Evolutionary conservation across 495 filamentous ascomycete species (phyloP).

Genomic region (Xylaria castorea): DNA sequence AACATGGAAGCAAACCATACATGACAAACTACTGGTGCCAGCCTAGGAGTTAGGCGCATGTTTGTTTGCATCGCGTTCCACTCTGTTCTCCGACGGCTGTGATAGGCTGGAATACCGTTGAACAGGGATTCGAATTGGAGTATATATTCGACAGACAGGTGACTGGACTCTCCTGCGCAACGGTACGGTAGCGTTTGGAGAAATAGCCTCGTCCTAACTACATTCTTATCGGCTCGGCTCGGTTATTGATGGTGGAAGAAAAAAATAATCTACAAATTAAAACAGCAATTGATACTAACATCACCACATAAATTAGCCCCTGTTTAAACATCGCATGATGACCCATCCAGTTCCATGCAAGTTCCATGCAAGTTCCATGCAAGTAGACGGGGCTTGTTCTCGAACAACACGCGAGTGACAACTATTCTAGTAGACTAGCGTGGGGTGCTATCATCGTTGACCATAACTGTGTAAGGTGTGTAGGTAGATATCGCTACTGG

Average conservation of each 20-base stretch:
- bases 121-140: slow-evolving; percentile 10
- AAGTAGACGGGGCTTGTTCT: background rate
- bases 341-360: background rate
- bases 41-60: background rate
- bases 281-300: background rate
- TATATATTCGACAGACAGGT: slow-evolving; percentile 1
- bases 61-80: background rate
- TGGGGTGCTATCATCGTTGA: background rate
- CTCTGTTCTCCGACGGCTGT: background rate
- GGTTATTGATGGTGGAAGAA: background rate
- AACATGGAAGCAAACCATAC: background rate
- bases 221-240: background rate
- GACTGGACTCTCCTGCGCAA: slow-evolving; percentile 19
- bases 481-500: background rate
- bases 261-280: background rate
- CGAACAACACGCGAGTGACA: background rate
- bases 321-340: background rate
- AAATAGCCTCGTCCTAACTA: background rate
- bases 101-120: slow-evolving; percentile 1
- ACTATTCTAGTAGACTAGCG: background rate
- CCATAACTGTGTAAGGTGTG: too few species aligned
- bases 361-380: background rate
- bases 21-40: background rate
- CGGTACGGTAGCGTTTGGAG: background rate
- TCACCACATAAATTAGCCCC: background rate